Base-by-base conservation (phyloP, 345 rosid genomes). In the Capsella bursapastoris region DNA sequence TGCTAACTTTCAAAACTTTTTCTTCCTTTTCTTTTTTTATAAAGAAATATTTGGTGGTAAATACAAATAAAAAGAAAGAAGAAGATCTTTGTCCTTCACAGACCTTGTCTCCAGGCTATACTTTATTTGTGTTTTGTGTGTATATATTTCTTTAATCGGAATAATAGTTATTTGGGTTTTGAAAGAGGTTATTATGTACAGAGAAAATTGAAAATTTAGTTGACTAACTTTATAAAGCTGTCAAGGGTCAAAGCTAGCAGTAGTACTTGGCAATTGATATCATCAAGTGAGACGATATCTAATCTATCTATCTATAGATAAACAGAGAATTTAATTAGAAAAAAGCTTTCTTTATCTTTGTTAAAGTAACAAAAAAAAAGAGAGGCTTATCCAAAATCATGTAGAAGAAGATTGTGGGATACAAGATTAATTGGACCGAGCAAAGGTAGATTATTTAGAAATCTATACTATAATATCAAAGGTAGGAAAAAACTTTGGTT, bases 51-150 rank as follows among this genome's bases (percentile, higher is more conserved):
- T 66, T 56, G 57, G 68, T 58, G 79, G 82, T 78, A 79, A 22
- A 22, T 22, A 22, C 2, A 83, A 74, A 18, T 18, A 18, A 77
- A 79, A 83, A 72, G 78, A 57, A 57, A 64, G 8, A 79, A 27
- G 48, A 76, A 81, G 79, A 84, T 83, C 80, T 83, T 1, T 83
- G 93, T 85, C 95, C 85, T 79, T 74, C 76, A 0, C 83, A 70
- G 74, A 70, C 80, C 81, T 82, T 70, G 80, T 74, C 78, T 76
- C 80, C 68, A 72, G 79, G 79, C 76, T 63, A 45, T 56, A 2
- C 65, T 77, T 69, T 29, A 18, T 62, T 66, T 76, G 2, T 52
- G 45, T 22, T 68, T 18, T 62, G 68, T 76, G 1, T 60, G 44
- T n/a, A 57, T 34, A 9, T 34, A n/a, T 52, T 43, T 29, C 34